Conservation (phyloP, 2,329 filamentous ascomycete genomes). For the Sporothrix brunneoviolacea region DNA sequence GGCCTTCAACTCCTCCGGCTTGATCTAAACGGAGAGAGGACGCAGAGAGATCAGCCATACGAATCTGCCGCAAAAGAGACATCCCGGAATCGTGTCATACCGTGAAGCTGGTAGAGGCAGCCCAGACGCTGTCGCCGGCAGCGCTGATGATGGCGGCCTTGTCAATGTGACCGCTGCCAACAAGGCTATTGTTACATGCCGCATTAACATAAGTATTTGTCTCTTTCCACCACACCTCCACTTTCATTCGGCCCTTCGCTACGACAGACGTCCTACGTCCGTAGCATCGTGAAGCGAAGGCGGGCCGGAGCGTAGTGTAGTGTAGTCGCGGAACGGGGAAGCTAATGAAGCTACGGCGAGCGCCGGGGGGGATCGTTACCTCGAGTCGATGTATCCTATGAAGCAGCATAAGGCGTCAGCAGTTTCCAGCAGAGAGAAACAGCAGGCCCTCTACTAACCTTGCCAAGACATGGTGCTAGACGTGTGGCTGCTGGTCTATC, state of each 20-base stretch:
- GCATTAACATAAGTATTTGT: slow-evolving; percentile 6
- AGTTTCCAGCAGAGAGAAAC: too few relatives aligned
- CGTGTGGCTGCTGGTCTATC: not conserved
- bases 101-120: slow-evolving; percentile 60
- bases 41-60: too few relatives aligned
- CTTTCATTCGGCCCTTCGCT: too few relatives aligned
- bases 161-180: slow-evolving; percentile 72
- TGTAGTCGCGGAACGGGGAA: not conserved
- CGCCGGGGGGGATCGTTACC: slow-evolving; percentile 13
- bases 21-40: slow-evolving; percentile 35
- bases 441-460: slow-evolving; percentile 7
- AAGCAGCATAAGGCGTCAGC: not conserved
- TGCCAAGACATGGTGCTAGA: slow-evolving; percentile 19
- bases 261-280: too few relatives aligned
- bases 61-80: too few relatives aligned
- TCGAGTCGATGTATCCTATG: slow-evolving; percentile 17
- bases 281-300: not conserved
- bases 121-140: slow-evolving; percentile 77
- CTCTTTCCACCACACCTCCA: too few relatives aligned
- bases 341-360: not conserved
- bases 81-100: slow-evolving; percentile 56
- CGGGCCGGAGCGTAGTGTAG: not conserved
- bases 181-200: slow-evolving; percentile 53
- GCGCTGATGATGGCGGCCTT: slow-evolving; percentile 78
- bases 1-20: slow-evolving; percentile 52